A percentile compares a stretch with the other conserved stretches of the same genome.
Conservation (phyloP, 441 rosid genomes). For the Manihot esculenta region DNA sequence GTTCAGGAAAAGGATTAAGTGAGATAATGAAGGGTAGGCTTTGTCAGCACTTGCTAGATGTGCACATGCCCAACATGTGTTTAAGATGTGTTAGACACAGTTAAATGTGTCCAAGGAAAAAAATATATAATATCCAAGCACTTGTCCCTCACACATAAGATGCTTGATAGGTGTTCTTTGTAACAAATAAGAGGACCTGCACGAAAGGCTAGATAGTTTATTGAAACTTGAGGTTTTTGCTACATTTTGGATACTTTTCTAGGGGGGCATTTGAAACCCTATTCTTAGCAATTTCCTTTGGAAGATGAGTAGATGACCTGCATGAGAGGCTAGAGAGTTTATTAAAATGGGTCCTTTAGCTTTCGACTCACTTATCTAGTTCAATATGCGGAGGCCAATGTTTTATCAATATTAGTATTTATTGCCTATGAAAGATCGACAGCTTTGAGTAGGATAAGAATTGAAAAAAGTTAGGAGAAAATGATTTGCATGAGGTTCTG, state of each 20-base stretch:
- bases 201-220: background rate
- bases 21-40: background rate
- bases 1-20: background rate
- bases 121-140: too few species aligned
- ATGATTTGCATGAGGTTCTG: background rate
- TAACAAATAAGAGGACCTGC: background rate
- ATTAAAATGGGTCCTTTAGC: background rate
- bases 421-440: background rate
- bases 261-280: background rate
- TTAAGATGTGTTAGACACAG: too few species aligned
- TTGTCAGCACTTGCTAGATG: background rate
- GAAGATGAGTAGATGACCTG: background rate
- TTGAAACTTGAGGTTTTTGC: background rate
- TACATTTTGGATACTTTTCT: constrained; percentile 1
- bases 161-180: background rate
- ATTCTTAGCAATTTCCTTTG: background rate
- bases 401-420: background rate
- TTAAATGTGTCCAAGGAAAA: too few species aligned
- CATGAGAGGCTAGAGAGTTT: background rate
- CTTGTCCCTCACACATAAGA: background rate
- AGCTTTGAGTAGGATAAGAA: background rate
- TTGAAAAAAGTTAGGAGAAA: background rate
- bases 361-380: background rate
- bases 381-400: background rate
- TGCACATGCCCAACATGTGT: too few species aligned